phyloP scores from a whole-genome alignment of 2,329 filamentous ascomycete genomes.

The Cercospora beticola region DNA sequence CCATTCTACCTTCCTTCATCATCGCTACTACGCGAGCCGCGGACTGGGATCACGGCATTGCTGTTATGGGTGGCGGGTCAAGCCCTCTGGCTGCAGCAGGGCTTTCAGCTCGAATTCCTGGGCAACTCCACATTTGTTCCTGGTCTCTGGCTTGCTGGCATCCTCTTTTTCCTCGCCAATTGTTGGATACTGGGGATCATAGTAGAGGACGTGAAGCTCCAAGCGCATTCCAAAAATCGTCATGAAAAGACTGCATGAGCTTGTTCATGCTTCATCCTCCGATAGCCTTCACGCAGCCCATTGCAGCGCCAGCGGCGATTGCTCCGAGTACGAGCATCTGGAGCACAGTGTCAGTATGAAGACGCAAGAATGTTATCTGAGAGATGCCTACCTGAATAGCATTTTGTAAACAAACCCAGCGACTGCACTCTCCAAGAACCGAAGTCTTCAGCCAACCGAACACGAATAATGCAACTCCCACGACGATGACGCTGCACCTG shows the following conservation, averaged over 20 bases:
- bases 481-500: slow-evolving; percentile 60
- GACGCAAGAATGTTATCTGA: background rate
- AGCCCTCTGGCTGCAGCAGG: slow-evolving; percentile 52
- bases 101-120: slow-evolving; percentile 55
- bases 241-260: slow-evolving; percentile 19
- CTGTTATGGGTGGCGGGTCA: slow-evolving; percentile 74
- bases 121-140: slow-evolving; percentile 82
- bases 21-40: slow-evolving; percentile 62
- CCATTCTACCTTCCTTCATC: slow-evolving; percentile 86
- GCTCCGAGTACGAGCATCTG: slow-evolving; percentile 65
- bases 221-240: too few species aligned
- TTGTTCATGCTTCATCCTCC: slow-evolving; percentile 32
- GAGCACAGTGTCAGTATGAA: background rate
- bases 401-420: slow-evolving; percentile 56
- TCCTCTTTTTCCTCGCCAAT: slow-evolving; percentile 82
- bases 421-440: slow-evolving; percentile 40
- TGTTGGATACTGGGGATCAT: slow-evolving; percentile 83
- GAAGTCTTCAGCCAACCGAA: slow-evolving; percentile 66
- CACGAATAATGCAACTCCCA: slow-evolving; percentile 58
- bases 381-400: slow-evolving; percentile 46
- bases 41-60: slow-evolving; percentile 64
- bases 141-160: slow-evolving; percentile 72
- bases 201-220: slow-evolving; percentile 60
- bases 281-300: slow-evolving; percentile 60
- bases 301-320: slow-evolving; percentile 65